Percentiles rank a stretch among this genome's conserved stretches.
Evolutionary conservation across 495 filamentous ascomycete species (phyloP).

Genomic region (Penicillium verhagenii): DNA sequence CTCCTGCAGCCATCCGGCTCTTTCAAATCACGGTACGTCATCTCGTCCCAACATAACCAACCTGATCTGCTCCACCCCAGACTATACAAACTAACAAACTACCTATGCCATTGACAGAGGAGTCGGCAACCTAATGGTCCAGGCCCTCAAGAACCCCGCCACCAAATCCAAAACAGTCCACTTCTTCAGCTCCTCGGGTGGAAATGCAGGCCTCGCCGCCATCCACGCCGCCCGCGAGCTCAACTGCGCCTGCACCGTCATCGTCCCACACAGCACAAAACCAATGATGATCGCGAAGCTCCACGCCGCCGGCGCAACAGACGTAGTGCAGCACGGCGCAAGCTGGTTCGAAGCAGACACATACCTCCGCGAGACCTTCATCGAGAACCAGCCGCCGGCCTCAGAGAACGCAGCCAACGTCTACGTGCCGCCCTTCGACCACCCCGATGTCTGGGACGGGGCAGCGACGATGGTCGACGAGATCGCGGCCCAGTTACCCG

Average conservation of each 20-base stretch:
- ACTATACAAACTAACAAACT: not conserved
- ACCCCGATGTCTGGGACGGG: conserved; percentile 77
- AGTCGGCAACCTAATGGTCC: conserved; percentile 72
- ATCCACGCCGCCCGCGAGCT: conserved; percentile 68
- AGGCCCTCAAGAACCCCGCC: conserved; percentile 38
- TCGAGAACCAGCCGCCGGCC: conserved; percentile 38
- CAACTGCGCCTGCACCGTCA: conserved; percentile 65
- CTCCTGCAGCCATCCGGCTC: conserved; percentile 85
- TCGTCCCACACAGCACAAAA: conserved; percentile 68
- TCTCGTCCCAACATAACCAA: not conserved
- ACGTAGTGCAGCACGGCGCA: conserved; percentile 68
- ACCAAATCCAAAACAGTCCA: conserved; percentile 47
- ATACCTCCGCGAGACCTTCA: conserved; percentile 58
- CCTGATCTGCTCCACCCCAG: not conserved
- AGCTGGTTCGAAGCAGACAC: conserved; percentile 78
- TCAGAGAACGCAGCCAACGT: conserved; percentile 54
- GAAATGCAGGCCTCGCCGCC: conserved; percentile 92
- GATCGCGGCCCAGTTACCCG: conserved; percentile 54
- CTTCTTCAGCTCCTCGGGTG: conserved; percentile 83
- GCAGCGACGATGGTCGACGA: conserved; percentile 69
- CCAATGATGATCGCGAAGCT: conserved; percentile 72
- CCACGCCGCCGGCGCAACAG: conserved; percentile 57
- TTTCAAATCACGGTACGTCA: conserved; percentile 79
- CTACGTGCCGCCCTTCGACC: conserved; percentile 75
- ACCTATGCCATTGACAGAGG: conserved; percentile 55